Conservation (phyloP, 2,329 filamentous ascomycete species). For the Ascochyta viciae-villosae region DNA sequence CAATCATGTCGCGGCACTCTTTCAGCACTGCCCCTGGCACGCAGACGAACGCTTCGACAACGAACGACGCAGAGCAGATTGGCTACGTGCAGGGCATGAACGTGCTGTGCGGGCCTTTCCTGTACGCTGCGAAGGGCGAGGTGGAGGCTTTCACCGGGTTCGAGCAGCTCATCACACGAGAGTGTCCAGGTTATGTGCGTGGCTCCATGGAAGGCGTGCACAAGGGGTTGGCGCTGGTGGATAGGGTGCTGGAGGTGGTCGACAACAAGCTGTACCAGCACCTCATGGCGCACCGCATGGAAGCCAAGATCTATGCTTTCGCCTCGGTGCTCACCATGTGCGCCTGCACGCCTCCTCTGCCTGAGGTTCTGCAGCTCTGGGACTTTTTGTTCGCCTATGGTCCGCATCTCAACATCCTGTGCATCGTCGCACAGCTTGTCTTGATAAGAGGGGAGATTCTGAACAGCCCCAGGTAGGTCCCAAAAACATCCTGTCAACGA, state of each 20-base stretch:
- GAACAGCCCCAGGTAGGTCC: constrained; percentile 76
- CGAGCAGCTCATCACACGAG: constrained; percentile 82
- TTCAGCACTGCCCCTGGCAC: constrained; percentile 30
- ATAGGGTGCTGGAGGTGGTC: constrained; percentile 89
- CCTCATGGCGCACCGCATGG: constrained; percentile 83
- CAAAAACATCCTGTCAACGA: not conserved
- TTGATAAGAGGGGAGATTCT: constrained; percentile 86
- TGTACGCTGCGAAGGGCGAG: constrained; percentile 93
- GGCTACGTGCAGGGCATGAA: constrained; percentile 99
- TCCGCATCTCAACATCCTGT: constrained; percentile 91
- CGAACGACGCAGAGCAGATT: constrained; percentile 68
- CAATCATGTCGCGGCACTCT: constrained; percentile 43
- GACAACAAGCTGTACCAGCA: constrained; percentile 87
- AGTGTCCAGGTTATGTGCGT: constrained; percentile 92
- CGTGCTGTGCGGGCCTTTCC: constrained; percentile 91
- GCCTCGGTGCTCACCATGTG: constrained; percentile 93
- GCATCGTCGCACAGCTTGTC: constrained; percentile 93
- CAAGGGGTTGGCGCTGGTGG: constrained; percentile 86
- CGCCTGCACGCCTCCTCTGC: constrained; percentile 92
- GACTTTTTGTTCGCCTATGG: constrained; percentile 98
- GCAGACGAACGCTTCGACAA: constrained; percentile 42
- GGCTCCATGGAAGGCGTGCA: constrained; percentile 98
- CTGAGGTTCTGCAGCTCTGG: constrained; percentile 92
- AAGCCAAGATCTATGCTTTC: constrained; percentile 95
- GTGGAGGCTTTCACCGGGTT: constrained; percentile 94